Conservation (phyloP, 345 rosid genomes). For the Citropsis articulata region DNA sequence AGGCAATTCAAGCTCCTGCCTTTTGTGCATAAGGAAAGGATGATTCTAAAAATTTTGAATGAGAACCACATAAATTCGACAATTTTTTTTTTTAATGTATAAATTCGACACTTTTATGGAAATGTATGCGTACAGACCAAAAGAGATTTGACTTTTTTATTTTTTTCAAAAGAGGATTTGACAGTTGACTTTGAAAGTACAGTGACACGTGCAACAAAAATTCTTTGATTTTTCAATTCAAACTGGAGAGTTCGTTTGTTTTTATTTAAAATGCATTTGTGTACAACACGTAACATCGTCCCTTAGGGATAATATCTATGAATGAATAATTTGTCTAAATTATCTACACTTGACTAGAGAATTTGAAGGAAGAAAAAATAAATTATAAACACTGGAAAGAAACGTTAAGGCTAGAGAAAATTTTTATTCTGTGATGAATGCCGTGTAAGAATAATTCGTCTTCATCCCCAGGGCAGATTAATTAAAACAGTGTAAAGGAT, state of each 20-base stretch:
- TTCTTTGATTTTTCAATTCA: slow-evolving; percentile 1
- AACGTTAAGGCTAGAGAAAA: neutral
- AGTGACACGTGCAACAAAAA: neutral
- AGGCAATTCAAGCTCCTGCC: neutral
- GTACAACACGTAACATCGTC: neutral
- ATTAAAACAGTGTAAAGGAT: no score
- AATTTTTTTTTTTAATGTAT: no score
- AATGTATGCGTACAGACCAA: neutral
- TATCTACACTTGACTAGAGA: neutral
- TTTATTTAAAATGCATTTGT: neutral
- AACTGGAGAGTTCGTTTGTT: no score
- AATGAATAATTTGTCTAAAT: neutral
- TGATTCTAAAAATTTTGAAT: neutral
- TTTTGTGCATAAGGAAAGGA: neutral
- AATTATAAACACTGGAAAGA: neutral
- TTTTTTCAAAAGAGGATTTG: no score
- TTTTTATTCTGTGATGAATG: neutral
- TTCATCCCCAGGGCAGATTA: neutral
- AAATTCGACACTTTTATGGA: neutral
- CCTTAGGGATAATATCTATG: no score
- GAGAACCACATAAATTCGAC: neutral
- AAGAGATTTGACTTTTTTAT: neutral
- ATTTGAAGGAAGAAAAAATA: neutral
- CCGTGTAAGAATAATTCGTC: neutral
- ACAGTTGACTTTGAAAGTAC: no score